Evolutionary conservation across 2,329 filamentous ascomycete genomes (phyloP), one percentile per base, ranked within the genome.

Genomic region (Calonectria ilicicola): DNA sequence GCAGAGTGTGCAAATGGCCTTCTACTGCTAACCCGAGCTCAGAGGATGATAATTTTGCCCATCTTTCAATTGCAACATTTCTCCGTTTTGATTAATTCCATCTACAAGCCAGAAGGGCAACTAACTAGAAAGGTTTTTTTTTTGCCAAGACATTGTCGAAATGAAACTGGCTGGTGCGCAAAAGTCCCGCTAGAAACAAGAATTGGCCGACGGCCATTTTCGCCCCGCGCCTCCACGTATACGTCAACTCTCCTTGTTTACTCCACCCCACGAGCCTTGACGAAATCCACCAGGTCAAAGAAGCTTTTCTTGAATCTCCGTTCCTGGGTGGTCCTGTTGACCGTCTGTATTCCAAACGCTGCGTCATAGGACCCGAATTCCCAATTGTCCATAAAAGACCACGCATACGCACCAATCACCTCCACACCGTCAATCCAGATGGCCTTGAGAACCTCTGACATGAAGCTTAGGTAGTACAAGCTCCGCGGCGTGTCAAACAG

Each of bases 251-350:
- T 7, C 51, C 32, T 14, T 40, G 23, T 6, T 40, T 51, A 81
- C 63, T 81, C 74, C 0, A 78, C 78, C 1, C 79, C 79, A 1
- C 81, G 77, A 0, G 81, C 77, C 68, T 79, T 80, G 75, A 89
- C 80, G 70, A 90, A 90, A 75, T 90, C 88, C 19, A 90, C 87
- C 75, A 88, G 79, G 67, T 91, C 89, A 76, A 91, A 91, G 75
- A 91, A 89, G 63, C 88, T 90, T 83, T 89, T 89, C 82, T 91
- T 91, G 66, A 87, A 91, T 46, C 83, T 79, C 27, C 89, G 80
- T 73, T 86, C 83, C 78, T 88, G 85, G 4, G 86, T 89, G 3
- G 88, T 89, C 5, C 85, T 82, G 74, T 91, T 90, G 2, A 91
- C 88, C 1, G 84, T 86, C 78, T 91, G 89, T 53, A 92, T 85